Base-by-base conservation (phyloP, 78 protist genomes). In the Tieghemostelium lacteum region DNA sequence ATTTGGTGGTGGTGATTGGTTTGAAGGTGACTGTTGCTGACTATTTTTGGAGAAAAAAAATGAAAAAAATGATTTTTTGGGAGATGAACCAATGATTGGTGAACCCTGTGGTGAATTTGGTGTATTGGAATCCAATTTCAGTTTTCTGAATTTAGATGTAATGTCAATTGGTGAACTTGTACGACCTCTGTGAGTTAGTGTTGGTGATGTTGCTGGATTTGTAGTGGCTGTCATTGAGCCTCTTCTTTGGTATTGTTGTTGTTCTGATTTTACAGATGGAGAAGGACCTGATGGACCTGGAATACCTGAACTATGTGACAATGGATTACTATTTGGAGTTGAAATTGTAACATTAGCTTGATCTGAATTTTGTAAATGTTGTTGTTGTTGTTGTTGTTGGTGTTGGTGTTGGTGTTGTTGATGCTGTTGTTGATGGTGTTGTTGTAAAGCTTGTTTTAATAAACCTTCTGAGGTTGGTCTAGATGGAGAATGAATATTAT, bases 41-140 rank as follows among this genome's bases (percentile, higher is more conserved):
- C 55, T 52, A 6, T 61, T 65, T 45, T 87, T 87, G 12, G 93
- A 69, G 75, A 87, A 87, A 40, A 87, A 87, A 22, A 69, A 76
- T 49, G 93, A 87, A 60, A 87, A 87, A 86, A 86, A 87, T 17
- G 93, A 87, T 55, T 76, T 72, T 76, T 87, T 87, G 28, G 93
- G 93, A 60, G 77, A 65, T 8, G 71, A 57, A 10, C 89, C 89
- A 69, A 83, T 83, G 50, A 83, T 83, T n/a, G 89, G 89, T 10
- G 89, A 83, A n/a, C 16, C 7, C 19, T 50, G 34, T 20, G 75
- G 63, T 20, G 34, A 19, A 34, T 31, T 24, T 20, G 45, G 7
- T 16, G 49, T 63, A 12, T 28, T 10, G 2, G 60, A 40, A 20
- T 67, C 74, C 1, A 83, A 19, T 37, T 83, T 83, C 2, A 83